Evolutionary conservation across 345 rosid genomes (phyloP), one percentile per base, ranked within the genome.

Genomic region (Cardamine occulta): DNA sequence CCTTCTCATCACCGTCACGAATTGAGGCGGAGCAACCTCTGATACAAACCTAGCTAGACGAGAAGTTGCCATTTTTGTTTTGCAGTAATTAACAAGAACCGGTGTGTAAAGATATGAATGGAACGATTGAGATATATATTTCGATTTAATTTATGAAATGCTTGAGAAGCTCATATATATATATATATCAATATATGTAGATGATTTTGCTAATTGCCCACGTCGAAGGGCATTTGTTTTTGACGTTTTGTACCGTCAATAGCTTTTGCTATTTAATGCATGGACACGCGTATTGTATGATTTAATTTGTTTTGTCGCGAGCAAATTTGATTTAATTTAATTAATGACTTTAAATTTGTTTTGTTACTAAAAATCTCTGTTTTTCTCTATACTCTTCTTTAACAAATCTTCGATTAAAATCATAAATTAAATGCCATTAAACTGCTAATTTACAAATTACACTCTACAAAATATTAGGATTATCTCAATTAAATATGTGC

Each of bases 11-110:
- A 94, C 93, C 54, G 74, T 84, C 54, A 88, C 83, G 32, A 85
- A 84, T 56, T 86, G 97, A 4, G 97, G 92, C 2, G 98, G 98
- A 37, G 96, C 96, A 75, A 83, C 94, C 83, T 93, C 97, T 28
- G 86, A 79, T 8, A 86, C 74, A 61, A 91, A 88, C 85, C 87
- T 89, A 24, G 90, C 83, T 14, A 87, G 71, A 59, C 90, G 81
- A 0, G 97, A 81, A 80, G 75, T 91, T 3, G 90, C 94, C 97
- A 91, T 91, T 51, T 40, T 91, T 45, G 34, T 7, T 2, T 15
- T 5, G 3, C 3, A 7, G 2, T n/a, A 19, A 0, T 34, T 14
- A 54, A 31, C 55, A 64, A 63, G 40, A 57, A 72, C 0, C 0
- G 4, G 11, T 65, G 18, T 37, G 45, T 10, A 15, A 70, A 4